Base-by-base conservation (phyloP, 306 rosid species). In the Mucuna pruriens region DNA sequence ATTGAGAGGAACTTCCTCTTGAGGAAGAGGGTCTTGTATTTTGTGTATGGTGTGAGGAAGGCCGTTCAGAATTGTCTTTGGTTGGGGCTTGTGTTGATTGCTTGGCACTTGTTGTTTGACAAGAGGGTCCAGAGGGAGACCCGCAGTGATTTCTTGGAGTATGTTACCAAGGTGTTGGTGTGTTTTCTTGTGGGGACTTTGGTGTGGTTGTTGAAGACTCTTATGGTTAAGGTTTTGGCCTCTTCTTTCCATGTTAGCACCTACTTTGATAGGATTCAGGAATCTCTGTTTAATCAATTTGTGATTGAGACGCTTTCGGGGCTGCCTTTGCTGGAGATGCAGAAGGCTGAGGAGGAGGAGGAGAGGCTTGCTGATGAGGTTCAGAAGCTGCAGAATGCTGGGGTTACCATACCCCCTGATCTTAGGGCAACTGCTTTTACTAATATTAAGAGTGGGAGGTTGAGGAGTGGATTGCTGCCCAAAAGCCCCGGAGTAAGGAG, bases 231-330 rank as follows among this genome's bases (percentile, higher is more conserved):
- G 86, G 94, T 92, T 11, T 51, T 94, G 12, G 98, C 98, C 29
- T 94, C 97, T 6, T 89, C 94, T 11, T 94, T 92, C 84, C 98
- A 94, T 66, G 96, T 94, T 0, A 90, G 92, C 40, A 90, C 97
- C 0, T 94, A 89, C 64, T 94, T 94, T 61, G 97, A 94, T 86
- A 85, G 97, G 79, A 94, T 94, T 85, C 97, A 90, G 68, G 98
- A 94, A 29, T 82, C 97, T 0, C 81, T 94, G 66, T 94, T 94
- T 66, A 89, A 89, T 68, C 98, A 94, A 76, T 94, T 83, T 72
- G 92, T 94, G 45, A 92, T 92, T 2, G 96, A 94, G 80, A 89
- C 92, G 0, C 93, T 95, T 1, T 93, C 98, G 0, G 97, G 99
- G 40, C 94, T 90, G 1, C 97, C 99, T 1, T 33, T 84, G 82